Percentiles rank a stretch among this genome's conserved stretches.
Conservation (phyloP, 805 yeast species). For the Cyberlindnera amylophila region DNA sequence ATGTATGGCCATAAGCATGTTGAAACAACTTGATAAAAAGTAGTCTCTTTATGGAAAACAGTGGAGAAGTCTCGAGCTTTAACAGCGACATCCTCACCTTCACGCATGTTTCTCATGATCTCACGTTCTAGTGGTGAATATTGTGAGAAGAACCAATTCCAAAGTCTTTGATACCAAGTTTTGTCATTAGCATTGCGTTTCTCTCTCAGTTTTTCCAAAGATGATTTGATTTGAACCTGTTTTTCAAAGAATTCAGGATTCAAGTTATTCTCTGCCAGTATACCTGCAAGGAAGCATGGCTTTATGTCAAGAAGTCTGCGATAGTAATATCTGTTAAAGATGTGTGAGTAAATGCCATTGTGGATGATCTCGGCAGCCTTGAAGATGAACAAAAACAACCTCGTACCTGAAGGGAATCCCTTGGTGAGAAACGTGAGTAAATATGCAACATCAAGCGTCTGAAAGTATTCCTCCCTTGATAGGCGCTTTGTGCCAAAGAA, state of each 20-base stretch:
- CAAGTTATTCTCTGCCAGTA: background rate
- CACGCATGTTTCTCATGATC: background rate
- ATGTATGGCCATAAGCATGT: slow-evolving; percentile 9
- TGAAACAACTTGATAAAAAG: background rate
- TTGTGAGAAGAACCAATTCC: slow-evolving; percentile 5
- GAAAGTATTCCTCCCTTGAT: background rate
- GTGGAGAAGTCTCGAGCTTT: background rate
- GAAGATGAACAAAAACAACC: slow-evolving; percentile 3
- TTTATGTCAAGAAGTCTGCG: slow-evolving; percentile 31
- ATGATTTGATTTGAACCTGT: background rate
- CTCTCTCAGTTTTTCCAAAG: background rate
- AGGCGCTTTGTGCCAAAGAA: slow-evolving; percentile 26
- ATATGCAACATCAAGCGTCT: slow-evolving; percentile 24
- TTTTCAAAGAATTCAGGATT: slow-evolving; percentile 4
- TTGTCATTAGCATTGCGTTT: background rate
- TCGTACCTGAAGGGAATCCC: slow-evolving; percentile 8
- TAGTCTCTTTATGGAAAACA: too few species aligned
- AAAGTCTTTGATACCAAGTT: slow-evolving; percentile 5
- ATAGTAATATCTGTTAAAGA: slow-evolving; percentile 34
- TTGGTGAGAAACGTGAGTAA: background rate
- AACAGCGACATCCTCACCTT: background rate
- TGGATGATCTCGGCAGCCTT: slow-evolving; percentile 17
- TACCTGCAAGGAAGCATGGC: slow-evolving; percentile 32
- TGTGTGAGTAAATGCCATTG: slow-evolving; percentile 17
- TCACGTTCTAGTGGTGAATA: slow-evolving; percentile 4